Conservation (phyloP, 106 monocot genomes). For the Narthecium ossifragum region DNA sequence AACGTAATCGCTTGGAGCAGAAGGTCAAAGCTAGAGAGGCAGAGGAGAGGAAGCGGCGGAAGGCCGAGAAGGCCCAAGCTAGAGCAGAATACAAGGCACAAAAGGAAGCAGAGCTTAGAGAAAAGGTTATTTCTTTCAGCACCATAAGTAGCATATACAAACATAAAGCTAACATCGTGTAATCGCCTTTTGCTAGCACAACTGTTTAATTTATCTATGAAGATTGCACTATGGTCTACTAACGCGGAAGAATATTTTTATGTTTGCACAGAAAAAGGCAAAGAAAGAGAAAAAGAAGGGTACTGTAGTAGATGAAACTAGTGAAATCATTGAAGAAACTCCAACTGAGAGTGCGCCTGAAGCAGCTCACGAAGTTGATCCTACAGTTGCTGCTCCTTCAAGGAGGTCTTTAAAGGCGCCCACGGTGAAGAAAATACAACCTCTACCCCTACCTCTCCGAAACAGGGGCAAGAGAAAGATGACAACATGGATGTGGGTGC, state of each 20-base stretch:
- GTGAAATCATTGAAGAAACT: conserved; percentile 5
- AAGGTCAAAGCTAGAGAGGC: conserved; percentile 86
- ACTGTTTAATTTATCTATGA: not conserved
- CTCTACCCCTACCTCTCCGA: conserved; percentile 55
- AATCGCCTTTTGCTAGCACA: not conserved
- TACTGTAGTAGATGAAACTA: not conserved
- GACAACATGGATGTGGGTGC: conserved; percentile 63
- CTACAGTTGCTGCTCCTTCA: not conserved
- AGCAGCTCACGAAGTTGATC: conserved; percentile 15
- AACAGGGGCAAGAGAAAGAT: conserved; percentile 65
- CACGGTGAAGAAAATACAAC: conserved; percentile 22
- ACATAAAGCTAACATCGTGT: not conserved
- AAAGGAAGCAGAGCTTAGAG: conserved; percentile 68
- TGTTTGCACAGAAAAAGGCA: conserved; percentile 53
- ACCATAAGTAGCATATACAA: not conserved
- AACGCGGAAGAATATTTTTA: not conserved
- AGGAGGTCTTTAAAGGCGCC: conserved; percentile 19
- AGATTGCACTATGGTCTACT: not conserved
- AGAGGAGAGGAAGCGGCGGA: conserved; percentile 71
- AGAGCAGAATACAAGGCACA: conserved; percentile 59
- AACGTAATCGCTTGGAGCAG: conserved; percentile 59
- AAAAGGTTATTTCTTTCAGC: conserved; percentile 39
- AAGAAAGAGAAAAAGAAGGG: conserved; percentile 64
- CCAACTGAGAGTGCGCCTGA: conserved; percentile 8
- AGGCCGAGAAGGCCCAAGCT: conserved; percentile 65